phyloP scores from a whole-genome alignment of 2,329 filamentous ascomycete genomes.

The Pseudogymnoascus pannorum region DNA sequence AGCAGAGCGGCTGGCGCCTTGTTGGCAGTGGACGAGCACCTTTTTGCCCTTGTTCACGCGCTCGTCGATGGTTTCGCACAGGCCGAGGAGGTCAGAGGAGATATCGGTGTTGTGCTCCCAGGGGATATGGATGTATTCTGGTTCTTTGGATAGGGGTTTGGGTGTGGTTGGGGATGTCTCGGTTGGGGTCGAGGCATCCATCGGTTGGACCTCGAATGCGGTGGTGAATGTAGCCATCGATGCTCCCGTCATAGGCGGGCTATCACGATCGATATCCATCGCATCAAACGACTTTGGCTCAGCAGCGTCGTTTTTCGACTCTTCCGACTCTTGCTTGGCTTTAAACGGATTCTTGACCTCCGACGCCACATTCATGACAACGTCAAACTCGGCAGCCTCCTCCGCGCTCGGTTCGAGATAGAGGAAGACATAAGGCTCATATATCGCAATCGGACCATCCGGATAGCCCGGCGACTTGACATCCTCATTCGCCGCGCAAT shows the following conservation, averaged over 20 bases:
- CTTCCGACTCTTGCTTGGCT: conserved; percentile 27
- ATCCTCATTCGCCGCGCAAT: conserved; percentile 67
- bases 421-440: conserved; percentile 68
- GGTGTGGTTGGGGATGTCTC: conserved; percentile 46
- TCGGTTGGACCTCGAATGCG: conserved; percentile 49
- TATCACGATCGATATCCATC: conserved; percentile 26
- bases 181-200: conserved; percentile 17
- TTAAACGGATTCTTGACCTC: conserved; percentile 73
- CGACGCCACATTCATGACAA: conserved; percentile 76
- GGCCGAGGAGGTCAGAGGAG: conserved; percentile 63
- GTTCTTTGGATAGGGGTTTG: conserved; percentile 47
- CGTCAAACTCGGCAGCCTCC: conserved; percentile 70
- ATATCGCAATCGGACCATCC: conserved; percentile 74
- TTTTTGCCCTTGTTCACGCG: conserved; percentile 66
- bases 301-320: conserved; percentile 22
- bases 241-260: conserved; percentile 44
- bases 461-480: conserved; percentile 78
- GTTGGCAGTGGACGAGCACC: conserved; percentile 77
- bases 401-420: conserved; percentile 75
- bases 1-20: conserved; percentile 76
- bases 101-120: conserved; percentile 91
- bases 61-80: conserved; percentile 71
- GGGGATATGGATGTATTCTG: conserved; percentile 79
- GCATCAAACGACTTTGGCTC: conserved; percentile 25
- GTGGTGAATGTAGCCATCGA: conserved; percentile 53